phyloP scores from a whole-genome alignment of 768 basidiomycete species.

The Boletus sensibilis region DNA sequence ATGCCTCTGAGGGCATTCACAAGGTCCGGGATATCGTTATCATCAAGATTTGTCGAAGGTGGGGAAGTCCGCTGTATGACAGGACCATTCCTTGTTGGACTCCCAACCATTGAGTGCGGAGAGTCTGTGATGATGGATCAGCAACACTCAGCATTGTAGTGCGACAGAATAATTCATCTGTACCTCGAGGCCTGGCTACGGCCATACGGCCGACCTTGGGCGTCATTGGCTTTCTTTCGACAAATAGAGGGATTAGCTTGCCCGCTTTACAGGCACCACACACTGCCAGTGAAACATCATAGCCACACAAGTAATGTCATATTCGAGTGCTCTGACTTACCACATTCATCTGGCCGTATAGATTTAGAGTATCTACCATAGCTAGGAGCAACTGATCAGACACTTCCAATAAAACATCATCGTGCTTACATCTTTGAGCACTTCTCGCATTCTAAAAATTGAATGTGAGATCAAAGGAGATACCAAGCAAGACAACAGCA shows the following conservation, averaged over 20 bases:
- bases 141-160: not conserved
- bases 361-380: conserved; percentile 77
- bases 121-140: conserved; percentile 17
- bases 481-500: not conserved
- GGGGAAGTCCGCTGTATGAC: not conserved
- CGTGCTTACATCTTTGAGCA: conserved; percentile 59
- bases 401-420: not conserved
- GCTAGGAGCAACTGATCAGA: conserved; percentile 34
- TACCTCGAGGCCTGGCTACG: conserved; percentile 46
- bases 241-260: conserved; percentile 56
- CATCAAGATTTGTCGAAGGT: not conserved
- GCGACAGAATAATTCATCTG: not conserved
- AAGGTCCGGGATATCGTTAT: conserved; percentile 10
- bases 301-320: not conserved
- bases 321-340: conserved; percentile 38
- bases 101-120: conserved; percentile 1
- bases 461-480: conserved; percentile 4
- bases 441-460: conserved; percentile 52
- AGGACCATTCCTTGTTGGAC: not conserved
- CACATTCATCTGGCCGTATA: conserved; percentile 60
- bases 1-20: conserved; percentile 10
- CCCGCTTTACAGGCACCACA: conserved; percentile 68
- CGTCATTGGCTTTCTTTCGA: conserved; percentile 34
- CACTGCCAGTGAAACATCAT: conserved; percentile 37
- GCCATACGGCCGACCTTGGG: conserved; percentile 46